Evolutionary conservation across 164 flowering plant species (phyloP).

Genomic region (Houttuynia cordata): DNA sequence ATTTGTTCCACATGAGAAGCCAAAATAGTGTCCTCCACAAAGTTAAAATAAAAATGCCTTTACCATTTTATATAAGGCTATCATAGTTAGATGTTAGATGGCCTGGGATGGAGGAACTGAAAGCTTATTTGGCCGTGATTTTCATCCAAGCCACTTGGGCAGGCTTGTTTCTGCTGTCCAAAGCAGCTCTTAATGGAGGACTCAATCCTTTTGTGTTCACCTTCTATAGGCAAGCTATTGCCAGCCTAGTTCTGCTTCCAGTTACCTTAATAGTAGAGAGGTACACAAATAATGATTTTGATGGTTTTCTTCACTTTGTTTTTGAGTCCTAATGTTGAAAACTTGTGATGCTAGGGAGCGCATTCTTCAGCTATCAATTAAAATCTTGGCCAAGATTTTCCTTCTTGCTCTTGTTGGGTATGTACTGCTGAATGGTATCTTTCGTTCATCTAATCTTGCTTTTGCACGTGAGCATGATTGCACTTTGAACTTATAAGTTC

Average conservation of each 20-base stretch:
- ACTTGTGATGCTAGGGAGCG: neutral
- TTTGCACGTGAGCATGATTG: neutral
- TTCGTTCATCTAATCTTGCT: neutral
- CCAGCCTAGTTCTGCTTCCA: neutral
- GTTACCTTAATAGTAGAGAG: neutral
- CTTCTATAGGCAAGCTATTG: neutral
- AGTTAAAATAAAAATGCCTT: too few species aligned
- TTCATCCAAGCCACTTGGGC: neutral
- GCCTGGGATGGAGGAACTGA: neutral
- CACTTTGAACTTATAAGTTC: neutral
- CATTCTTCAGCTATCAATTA: neutral
- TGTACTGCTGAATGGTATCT: neutral
- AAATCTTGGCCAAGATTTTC: neutral
- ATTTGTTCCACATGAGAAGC: too few species aligned
- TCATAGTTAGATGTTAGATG: too few species aligned
- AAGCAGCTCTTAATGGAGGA: neutral
- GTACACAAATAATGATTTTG: neutral
- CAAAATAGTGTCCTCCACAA: too few species aligned
- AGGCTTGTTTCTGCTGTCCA: neutral
- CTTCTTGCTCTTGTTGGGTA: conserved; percentile 1
- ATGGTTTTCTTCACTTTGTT: neutral
- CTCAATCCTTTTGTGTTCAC: neutral
- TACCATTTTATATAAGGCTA: too few species aligned
- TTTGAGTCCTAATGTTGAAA: neutral
- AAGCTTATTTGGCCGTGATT: neutral